A percentile compares a stretch with the other conserved stretches of the same genome.
These are phyloP conservation scores for Schoenoplectus tabernaemontani DNA, from an alignment of 202 grass and related monocot genomes.

Conservation along the genomic window DNA sequence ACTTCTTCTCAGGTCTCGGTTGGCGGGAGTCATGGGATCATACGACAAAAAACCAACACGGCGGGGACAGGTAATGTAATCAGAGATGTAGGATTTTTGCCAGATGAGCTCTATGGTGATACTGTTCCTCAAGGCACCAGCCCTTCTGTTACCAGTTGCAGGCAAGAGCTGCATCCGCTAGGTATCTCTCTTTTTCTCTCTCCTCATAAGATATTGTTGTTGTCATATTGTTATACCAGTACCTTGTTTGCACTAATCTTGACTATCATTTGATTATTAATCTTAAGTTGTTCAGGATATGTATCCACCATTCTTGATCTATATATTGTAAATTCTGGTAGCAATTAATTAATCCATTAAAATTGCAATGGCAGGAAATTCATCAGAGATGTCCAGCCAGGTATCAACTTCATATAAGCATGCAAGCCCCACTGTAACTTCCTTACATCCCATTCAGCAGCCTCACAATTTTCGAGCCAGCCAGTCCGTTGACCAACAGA, in stretches of 20 bases:
- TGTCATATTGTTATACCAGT: neutral
- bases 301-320: neutral
- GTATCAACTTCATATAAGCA: neutral
- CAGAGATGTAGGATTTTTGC: neutral
- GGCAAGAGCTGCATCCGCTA: neutral
- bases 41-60: neutral
- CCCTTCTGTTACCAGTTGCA: neutral
- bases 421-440: neutral
- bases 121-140: conserved; percentile 1
- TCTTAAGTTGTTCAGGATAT: neutral
- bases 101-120: neutral
- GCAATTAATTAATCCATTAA: neutral
- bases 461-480: neutral
- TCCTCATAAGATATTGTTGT: neutral
- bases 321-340: neutral
- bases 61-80: neutral
- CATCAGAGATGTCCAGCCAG: conserved; percentile 5
- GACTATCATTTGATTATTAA: neutral
- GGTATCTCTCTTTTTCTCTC: conserved; percentile 1
- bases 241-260: neutral
- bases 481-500: conserved; percentile 13
- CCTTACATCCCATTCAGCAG: conserved; percentile 4
- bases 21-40: neutral
- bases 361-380: neutral
- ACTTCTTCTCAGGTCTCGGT: neutral